These are phyloP conservation scores for Fusarium sublunatum DNA, from an alignment of 2,329 filamentous ascomycete genomes.

Conservation along the genomic window DNA sequence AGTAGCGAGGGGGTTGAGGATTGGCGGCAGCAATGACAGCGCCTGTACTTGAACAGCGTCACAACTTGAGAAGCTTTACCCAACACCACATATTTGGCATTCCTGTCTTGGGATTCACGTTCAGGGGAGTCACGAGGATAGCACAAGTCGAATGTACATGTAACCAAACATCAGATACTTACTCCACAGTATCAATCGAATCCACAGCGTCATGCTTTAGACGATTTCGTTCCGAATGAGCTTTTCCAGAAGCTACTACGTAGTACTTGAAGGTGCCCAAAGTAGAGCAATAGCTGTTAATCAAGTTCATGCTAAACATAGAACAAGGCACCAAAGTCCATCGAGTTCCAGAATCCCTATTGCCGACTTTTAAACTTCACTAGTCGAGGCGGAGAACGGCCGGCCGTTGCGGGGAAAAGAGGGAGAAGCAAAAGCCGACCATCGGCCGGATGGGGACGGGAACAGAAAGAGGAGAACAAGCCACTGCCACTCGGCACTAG, in stretches of 20 bases:
- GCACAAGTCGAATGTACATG: not conserved
- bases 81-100: too few species aligned
- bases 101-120: too few species aligned
- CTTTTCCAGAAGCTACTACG: too few species aligned
- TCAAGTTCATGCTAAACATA: constrained; percentile 11
- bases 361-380: constrained; percentile 23
- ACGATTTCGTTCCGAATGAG: too few species aligned
- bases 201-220: too few species aligned
- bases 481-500: constrained; percentile 10
- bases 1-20: too few species aligned
- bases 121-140: too few species aligned
- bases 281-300: not conserved
- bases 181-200: not conserved
- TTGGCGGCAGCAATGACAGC: too few species aligned
- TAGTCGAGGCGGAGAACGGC: constrained; percentile 10
- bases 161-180: not conserved
- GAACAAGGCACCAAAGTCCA: constrained; percentile 20
- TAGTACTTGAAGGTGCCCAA: not conserved
- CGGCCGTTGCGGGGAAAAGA: constrained; percentile 15
- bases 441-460: constrained; percentile 29
- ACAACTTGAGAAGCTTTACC: too few species aligned
- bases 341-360: constrained; percentile 20
- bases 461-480: not conserved
- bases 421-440: not conserved
- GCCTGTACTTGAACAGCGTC: too few species aligned